Evolutionary conservation across 2,329 filamentous ascomycete genomes (phyloP).

Genomic region (Alternaria sp.): DNA sequence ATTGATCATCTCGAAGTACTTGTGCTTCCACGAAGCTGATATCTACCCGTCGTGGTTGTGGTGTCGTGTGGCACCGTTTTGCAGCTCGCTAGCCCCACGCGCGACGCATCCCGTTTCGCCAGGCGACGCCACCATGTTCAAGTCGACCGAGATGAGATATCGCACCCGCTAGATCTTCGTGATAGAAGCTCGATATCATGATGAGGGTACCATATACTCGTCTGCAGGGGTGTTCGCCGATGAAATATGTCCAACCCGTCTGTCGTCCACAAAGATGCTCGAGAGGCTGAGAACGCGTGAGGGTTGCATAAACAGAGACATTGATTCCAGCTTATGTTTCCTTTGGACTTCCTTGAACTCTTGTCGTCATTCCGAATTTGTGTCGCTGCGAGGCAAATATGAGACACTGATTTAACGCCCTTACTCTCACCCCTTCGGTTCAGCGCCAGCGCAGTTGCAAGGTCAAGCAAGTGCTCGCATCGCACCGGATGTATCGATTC

Average conservation of each 20-base stretch:
- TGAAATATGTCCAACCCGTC: not conserved
- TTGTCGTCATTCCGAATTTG: not conserved
- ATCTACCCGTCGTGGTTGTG: not conserved
- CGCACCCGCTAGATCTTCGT: not conserved
- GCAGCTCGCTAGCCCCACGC: not conserved
- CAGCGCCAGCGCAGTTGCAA: not conserved
- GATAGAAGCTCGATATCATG: not conserved
- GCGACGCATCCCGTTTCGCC: not conserved
- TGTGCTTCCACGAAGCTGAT: rapidly evolving
- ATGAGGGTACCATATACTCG: not conserved
- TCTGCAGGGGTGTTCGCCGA: not conserved
- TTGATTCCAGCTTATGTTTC: not conserved
- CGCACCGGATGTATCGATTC: not conserved
- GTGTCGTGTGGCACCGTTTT: not conserved
- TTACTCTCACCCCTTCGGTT: not conserved
- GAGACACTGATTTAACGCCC: not conserved
- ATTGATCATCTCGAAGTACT: not conserved
- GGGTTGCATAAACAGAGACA: not conserved
- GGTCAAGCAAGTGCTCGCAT: not conserved
- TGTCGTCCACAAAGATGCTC: not conserved
- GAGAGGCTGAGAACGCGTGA: not conserved
- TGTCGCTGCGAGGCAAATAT: not conserved
- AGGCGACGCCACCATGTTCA: not conserved
- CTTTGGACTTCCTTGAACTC: not conserved
- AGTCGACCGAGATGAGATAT: not conserved